Base-by-base conservation (phyloP, 73 alveolate species). In the Paramecium caudatum region DNA sequence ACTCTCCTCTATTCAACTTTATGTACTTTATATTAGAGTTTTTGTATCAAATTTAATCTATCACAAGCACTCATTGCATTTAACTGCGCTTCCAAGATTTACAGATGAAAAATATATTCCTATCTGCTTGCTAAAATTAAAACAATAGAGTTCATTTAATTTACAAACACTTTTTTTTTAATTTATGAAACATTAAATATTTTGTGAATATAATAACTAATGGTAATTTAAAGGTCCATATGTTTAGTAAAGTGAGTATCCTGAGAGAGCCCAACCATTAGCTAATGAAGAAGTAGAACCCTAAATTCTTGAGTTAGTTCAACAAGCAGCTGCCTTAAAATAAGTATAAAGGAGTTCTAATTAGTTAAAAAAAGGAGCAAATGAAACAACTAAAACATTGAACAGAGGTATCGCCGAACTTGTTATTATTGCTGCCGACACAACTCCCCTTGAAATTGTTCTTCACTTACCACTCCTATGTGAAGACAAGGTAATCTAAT, bases 391-490 rank as follows among this genome's bases (percentile, higher is more conserved):
- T n/a, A 98, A 98, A 94, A 94, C 99, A 7, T 93, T 98, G 82
- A 98, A 98, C 91, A 91, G 99, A 90, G 99, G 99, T 45, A 95
- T 96, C 16, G 99, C 99, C 33, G 99, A 98, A 82, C 90, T 98
- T 90, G 95, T 98, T 87, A 93, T 98, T 25, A 91, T 98, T 85
- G 99, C 99, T 46, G 99, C 99, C 10, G 99, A 98, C 91, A 98
- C 99, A 23, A 99, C 98, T 91, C 99, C 99, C n/a, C 97, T 98
- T 46, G 99, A 98, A 92, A 98, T 98, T 92, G 98, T 98, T 17
- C 95, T 98, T 36, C 99, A 98, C 93, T 92, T 98, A 87, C 99
- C 99, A 45, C 92, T 98, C 49, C 92, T 97, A 63, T 97, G 99
- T 84, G 99, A 98, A 88, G 99, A 97, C 30, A 86, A 86, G 68